Percentiles rank a stretch among this genome's conserved stretches.
Evolutionary conservation across 2,329 filamentous ascomycete species (phyloP).

Genomic region (Passalora sequoiae): DNA sequence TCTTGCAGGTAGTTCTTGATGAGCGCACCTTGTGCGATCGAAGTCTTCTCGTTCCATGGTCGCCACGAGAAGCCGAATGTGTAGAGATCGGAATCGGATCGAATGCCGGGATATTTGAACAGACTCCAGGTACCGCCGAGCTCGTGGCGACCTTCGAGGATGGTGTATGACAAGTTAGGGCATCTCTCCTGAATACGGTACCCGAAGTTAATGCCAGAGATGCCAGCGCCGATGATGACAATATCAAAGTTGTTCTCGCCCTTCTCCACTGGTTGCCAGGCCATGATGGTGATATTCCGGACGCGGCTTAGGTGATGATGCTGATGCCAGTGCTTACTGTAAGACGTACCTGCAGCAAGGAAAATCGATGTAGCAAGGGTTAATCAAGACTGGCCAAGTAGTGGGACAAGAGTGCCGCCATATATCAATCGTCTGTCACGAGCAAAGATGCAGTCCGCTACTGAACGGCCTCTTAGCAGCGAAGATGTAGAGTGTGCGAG

Average conservation of each 20-base stretch:
- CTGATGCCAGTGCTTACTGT: background rate
- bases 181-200: conserved; percentile 52
- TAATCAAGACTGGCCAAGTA: too few relatives aligned
- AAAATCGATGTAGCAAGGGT: too few relatives aligned
- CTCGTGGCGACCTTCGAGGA: conserved; percentile 61
- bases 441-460: too few relatives aligned
- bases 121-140: conserved; percentile 76
- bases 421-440: too few relatives aligned
- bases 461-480: too few relatives aligned
- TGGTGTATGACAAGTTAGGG: conserved; percentile 55
- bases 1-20: conserved; percentile 44
- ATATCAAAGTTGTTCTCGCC: conserved; percentile 37
- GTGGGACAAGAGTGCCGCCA: too few relatives aligned
- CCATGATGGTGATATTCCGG: conserved; percentile 14
- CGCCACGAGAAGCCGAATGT: conserved; percentile 61
- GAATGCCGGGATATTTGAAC: conserved; percentile 67
- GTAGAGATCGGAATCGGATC: conserved; percentile 47
- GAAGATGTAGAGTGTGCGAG: background rate
- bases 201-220: conserved; percentile 69
- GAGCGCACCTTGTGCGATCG: conserved; percentile 43
- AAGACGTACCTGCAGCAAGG: background rate
- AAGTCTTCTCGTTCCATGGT: conserved; percentile 55
- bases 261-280: conserved; percentile 21
- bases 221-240: conserved; percentile 66
- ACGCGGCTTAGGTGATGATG: background rate